Conservation (phyloP, 106 monocot genomes). For the Acorus calamus region DNA sequence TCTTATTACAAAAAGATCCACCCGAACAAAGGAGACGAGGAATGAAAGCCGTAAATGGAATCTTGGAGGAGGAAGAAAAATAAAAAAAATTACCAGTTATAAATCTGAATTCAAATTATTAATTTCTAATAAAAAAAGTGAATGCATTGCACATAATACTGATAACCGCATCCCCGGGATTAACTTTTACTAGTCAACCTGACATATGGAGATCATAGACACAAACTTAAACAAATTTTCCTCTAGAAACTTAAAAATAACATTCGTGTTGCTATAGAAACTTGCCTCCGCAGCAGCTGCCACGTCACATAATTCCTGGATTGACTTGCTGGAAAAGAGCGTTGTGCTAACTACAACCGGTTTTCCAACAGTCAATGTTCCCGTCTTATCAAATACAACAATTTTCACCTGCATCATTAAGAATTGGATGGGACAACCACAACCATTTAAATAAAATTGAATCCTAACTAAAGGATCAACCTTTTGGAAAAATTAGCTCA, state of each 20-base stretch:
- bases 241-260: neutral
- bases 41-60: too few relatives aligned
- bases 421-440: neutral
- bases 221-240: neutral
- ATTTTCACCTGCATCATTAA: constrained; percentile 44
- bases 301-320: constrained; percentile 49
- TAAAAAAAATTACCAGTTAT: too few relatives aligned
- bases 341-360: constrained; percentile 55
- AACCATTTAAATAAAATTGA: too few relatives aligned
- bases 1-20: too few relatives aligned
- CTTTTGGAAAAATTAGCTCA: neutral
- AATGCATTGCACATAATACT: too few relatives aligned
- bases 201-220: neutral
- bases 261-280: neutral
- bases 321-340: constrained; percentile 43
- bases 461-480: neutral
- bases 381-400: constrained; percentile 87
- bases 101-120: too few relatives aligned
- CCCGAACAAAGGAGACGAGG: too few relatives aligned
- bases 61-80: too few relatives aligned
- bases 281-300: constrained; percentile 78
- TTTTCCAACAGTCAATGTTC: constrained; percentile 72
- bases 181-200: too few relatives aligned
- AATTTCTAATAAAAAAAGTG: too few relatives aligned
- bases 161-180: too few relatives aligned